Base-by-base conservation (phyloP, 768 basidiomycete genomes). In the Pholiota molesta region DNA sequence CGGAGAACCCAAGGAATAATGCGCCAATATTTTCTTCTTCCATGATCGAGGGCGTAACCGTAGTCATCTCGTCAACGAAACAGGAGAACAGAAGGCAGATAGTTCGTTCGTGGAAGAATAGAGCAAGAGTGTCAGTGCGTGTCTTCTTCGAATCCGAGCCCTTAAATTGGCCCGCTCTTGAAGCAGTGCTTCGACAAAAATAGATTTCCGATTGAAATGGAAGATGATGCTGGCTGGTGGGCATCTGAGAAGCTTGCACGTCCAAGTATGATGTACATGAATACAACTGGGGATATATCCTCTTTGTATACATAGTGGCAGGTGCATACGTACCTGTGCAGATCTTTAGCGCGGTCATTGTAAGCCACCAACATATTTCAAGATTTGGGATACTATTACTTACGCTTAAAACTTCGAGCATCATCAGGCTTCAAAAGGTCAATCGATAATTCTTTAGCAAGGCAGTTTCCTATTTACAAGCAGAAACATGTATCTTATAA, bases 1-100 rank as follows among this genome's bases (percentile, higher is more conserved):
- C 55, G 29, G 51, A 31, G n/a, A 58, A 58, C 7, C 57, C 57
- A 2, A 58, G 31, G n/a, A 58, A 58, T 28, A 58, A 16, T 17
- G 57, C 45, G 5, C 57, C 47, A 8, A 35, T 23, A 28, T 58
- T 49, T 17, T 23, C 33, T 26, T 58, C 40, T 16, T 33, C n/a
- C 31, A 11, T 29, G 2, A 37, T 11, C n/a, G 19, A n/a, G 7
- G 10, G n/a, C 47, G 47, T 49, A 17, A 21, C 45, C 21, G 21
- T 57, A n/a, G 33, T 37, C 35, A 39, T 19, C 33, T 11, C 13
- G 7, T 13, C 53, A 49, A 21, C 11, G 19, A 39, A 31, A 14
- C 35, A 35, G 35, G 21, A 14, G 52, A 17, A 49, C 13, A 26
- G 11, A 10, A 49, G 35, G 35, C 1, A 37, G 35, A 37, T 4